Conservation (phyloP, 768 basidiomycete species). For the Leucosporidium creatinivorum region DNA sequence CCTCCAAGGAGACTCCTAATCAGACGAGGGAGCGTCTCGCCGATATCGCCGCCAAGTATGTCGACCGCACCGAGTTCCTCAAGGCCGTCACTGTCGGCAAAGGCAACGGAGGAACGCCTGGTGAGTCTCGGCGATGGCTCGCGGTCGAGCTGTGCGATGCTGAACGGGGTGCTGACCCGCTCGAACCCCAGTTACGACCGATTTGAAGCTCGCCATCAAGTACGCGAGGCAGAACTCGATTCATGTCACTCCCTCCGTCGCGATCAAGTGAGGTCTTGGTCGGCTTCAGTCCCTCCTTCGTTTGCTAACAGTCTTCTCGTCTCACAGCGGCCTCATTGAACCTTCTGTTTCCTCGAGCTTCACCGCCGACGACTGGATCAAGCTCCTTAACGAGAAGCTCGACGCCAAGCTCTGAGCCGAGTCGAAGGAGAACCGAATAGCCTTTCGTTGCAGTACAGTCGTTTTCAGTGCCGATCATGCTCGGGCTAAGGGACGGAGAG, state of each 20-base stretch:
- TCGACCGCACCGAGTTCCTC: constrained; percentile 8
- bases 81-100: constrained; percentile 17
- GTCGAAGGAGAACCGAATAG: neutral
- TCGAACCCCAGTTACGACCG: neutral
- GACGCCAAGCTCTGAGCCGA: constrained; percentile 1
- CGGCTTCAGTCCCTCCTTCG: neutral
- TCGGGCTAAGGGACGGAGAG: too few species aligned
- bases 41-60: constrained; percentile 11
- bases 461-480: too few species aligned
- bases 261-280: constrained; percentile 6
- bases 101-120: constrained; percentile 22
- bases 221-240: constrained; percentile 13
- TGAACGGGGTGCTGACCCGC: neutral
- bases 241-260: constrained; percentile 32
- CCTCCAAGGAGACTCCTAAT: constrained; percentile 19
- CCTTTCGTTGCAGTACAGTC: too few species aligned
- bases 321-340: constrained; percentile 16
- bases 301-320: neutral
- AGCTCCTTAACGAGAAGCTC: constrained; percentile 23
- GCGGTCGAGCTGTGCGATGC: neutral
- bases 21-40: constrained; percentile 26
- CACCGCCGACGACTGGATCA: constrained; percentile 20
- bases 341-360: constrained; percentile 24
- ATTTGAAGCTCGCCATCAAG: constrained; percentile 30
- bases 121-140: neutral